These are phyloP conservation scores for Auricularia sp. DNA, from an alignment of 768 basidiomycete species.

Conservation along the genomic window DNA sequence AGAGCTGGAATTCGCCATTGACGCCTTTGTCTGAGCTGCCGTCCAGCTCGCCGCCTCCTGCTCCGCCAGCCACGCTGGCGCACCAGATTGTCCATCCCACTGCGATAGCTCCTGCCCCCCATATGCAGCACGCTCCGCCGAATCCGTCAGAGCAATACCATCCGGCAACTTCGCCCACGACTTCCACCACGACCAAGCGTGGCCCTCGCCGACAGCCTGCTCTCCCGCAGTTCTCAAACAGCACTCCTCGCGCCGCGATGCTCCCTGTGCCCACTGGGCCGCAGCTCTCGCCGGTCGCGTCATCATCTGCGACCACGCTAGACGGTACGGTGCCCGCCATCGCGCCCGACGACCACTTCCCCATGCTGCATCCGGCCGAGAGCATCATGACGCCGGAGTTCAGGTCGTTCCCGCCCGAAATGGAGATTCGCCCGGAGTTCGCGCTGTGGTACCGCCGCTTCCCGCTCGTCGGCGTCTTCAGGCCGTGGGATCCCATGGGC, in stretches of 20 bases:
- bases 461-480: slow-evolving; percentile 49
- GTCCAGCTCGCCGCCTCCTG: neutral
- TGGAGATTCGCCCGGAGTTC: slow-evolving; percentile 41
- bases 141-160: no score
- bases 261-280: neutral
- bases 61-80: neutral
- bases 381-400: neutral
- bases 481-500: slow-evolving; percentile 20
- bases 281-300: neutral
- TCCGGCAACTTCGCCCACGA: no score
- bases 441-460: slow-evolving; percentile 62
- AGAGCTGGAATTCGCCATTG: neutral
- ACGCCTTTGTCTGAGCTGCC: neutral
- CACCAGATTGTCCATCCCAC: neutral
- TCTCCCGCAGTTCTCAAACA: neutral
- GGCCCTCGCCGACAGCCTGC: neutral
- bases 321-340: neutral
- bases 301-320: neutral
- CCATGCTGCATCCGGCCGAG: neutral
- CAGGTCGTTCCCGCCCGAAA: slow-evolving; percentile 39
- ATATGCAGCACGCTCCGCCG: neutral
- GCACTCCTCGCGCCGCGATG: no score
- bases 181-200: neutral
- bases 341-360: neutral
- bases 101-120: neutral